Percentiles rank a stretch among this genome's conserved stretches.
Evolutionary conservation across 2,329 filamentous ascomycete species (phyloP).

Genomic region (Talaromyces sp.): DNA sequence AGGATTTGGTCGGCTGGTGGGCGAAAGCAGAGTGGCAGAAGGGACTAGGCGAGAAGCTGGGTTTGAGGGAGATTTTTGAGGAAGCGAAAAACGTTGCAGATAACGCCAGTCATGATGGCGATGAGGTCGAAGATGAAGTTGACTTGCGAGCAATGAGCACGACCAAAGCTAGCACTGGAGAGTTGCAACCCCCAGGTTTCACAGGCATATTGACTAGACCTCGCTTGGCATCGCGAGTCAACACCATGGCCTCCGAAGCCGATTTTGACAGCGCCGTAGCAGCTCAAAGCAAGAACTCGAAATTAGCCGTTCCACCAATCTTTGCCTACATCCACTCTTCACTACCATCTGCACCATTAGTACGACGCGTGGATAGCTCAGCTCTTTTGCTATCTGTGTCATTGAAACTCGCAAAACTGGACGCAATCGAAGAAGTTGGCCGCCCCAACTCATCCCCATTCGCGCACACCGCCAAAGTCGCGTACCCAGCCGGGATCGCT

Average conservation of each 20-base stretch:
- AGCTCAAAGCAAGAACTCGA: slow-evolving; percentile 18
- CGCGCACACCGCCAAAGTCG: slow-evolving; percentile 74
- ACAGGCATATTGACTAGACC: slow-evolving; percentile 19
- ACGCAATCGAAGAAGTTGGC: slow-evolving; percentile 60
- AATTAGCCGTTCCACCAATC: slow-evolving; percentile 64
- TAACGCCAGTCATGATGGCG: slow-evolving; percentile 34
- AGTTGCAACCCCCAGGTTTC: slow-evolving; percentile 10
- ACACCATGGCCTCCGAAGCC: slow-evolving; percentile 21
- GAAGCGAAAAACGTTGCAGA: slow-evolving; percentile 24
- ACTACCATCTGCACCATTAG: slow-evolving; percentile 56
- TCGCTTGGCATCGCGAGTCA: slow-evolving; percentile 29
- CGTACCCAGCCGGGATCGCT: slow-evolving; percentile 78
- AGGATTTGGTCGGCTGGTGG: slow-evolving; percentile 94
- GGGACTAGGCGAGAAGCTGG: slow-evolving; percentile 73
- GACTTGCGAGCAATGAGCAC: slow-evolving; percentile 53
- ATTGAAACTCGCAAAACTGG: slow-evolving; percentile 79
- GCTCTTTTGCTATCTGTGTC: slow-evolving; percentile 77
- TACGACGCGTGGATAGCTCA: slow-evolving; percentile 84
- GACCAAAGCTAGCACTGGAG: slow-evolving; percentile 41
- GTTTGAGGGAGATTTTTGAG: slow-evolving; percentile 62
- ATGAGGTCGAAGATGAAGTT: slow-evolving; percentile 52
- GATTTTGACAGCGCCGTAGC: slow-evolving; percentile 12
- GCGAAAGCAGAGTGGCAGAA: slow-evolving; percentile 90
- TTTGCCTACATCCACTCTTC: slow-evolving; percentile 73
- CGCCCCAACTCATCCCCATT: slow-evolving; percentile 63